Conservation (phyloP, 2,329 filamentous ascomycete species). For the Ophiocordyceps robertsii region DNA sequence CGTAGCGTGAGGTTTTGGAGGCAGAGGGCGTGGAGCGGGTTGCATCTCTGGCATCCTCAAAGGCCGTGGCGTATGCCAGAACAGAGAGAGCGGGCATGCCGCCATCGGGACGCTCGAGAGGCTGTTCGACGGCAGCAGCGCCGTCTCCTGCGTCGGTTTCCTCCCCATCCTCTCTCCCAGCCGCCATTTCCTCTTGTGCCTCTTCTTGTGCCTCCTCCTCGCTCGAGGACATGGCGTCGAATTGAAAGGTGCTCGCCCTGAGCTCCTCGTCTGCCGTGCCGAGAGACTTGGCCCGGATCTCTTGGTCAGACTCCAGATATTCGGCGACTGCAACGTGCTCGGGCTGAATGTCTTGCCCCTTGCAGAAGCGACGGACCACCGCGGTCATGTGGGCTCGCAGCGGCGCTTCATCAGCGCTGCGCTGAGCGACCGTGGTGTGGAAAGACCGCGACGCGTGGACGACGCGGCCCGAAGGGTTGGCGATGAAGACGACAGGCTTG, state of each 20-base stretch:
- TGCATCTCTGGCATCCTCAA: slow-evolving; percentile 14
- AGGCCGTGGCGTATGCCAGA: slow-evolving; percentile 17
- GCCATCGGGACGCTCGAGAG: not conserved
- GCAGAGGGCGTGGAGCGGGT: slow-evolving; percentile 11
- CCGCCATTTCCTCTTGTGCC: not conserved
- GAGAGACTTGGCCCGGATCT: slow-evolving; percentile 19
- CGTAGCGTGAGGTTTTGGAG: slow-evolving; percentile 19
- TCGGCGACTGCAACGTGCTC: slow-evolving; percentile 20
- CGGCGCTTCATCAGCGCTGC: slow-evolving; percentile 18
- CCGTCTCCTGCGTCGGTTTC: slow-evolving; percentile 5
- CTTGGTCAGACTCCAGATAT: slow-evolving; percentile 18
- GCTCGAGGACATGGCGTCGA: slow-evolving; percentile 13
- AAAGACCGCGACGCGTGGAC: slow-evolving; percentile 34
- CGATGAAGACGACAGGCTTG: slow-evolving; percentile 35
- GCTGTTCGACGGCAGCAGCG: not conserved
- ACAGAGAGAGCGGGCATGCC: slow-evolving; percentile 16
- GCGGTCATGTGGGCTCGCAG: slow-evolving; percentile 20
- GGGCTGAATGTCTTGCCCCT: slow-evolving; percentile 15
- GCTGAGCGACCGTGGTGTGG: slow-evolving; percentile 20
- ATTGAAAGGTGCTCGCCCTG: slow-evolving; percentile 12
- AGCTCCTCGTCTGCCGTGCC: slow-evolving; percentile 21
- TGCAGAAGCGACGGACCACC: slow-evolving; percentile 24
- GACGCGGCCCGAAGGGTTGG: slow-evolving; percentile 30
- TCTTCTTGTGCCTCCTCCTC: slow-evolving; percentile 8
- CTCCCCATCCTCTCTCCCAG: slow-evolving; percentile 11